These are phyloP conservation scores for Penicillium sp. DNA, from an alignment of 2,329 filamentous ascomycete genomes.

Conservation along the genomic window DNA sequence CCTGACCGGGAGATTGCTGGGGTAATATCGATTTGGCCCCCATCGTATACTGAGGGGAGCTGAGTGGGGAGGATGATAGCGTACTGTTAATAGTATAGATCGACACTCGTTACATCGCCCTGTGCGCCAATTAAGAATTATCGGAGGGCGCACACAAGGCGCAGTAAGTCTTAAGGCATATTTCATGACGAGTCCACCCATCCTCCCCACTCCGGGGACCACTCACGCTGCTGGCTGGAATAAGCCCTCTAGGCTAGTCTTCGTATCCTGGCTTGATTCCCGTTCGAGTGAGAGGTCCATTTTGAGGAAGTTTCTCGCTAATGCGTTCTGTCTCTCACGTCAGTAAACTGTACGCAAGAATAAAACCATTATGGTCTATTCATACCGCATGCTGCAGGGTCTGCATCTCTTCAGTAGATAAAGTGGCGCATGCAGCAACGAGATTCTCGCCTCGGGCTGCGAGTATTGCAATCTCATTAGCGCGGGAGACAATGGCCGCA, in stretches of 20 bases:
- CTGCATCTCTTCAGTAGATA: constrained; percentile 63
- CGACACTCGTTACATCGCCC: neutral
- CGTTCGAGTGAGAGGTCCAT: constrained; percentile 11
- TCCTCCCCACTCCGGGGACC: neutral
- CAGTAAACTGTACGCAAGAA: neutral
- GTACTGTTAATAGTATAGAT: constrained; percentile 12
- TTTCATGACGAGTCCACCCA: neutral
- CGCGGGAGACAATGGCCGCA: constrained; percentile 66
- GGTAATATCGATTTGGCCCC: constrained; percentile 6
- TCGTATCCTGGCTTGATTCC: constrained; percentile 1
- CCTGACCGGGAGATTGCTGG: neutral
- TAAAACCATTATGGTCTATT: neutral
- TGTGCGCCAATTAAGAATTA: constrained; percentile 3
- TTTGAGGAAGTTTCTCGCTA: constrained; percentile 19
- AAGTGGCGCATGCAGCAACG: constrained; percentile 65
- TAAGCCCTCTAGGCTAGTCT: constrained; percentile 12
- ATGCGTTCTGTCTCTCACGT: constrained; percentile 8
- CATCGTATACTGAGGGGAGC: neutral
- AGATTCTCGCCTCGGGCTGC: constrained; percentile 73
- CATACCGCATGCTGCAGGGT: constrained; percentile 66
- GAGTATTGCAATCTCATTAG: constrained; percentile 69
- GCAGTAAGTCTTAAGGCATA: neutral
- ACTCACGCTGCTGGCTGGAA: constrained; percentile 6
- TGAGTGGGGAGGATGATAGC: neutral
- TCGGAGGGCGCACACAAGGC: neutral